Percentiles rank a stretch among this genome's conserved stretches.
Evolutionary conservation across 2,329 filamentous ascomycete species (phyloP).

Genomic region (Fusarium sp.): DNA sequence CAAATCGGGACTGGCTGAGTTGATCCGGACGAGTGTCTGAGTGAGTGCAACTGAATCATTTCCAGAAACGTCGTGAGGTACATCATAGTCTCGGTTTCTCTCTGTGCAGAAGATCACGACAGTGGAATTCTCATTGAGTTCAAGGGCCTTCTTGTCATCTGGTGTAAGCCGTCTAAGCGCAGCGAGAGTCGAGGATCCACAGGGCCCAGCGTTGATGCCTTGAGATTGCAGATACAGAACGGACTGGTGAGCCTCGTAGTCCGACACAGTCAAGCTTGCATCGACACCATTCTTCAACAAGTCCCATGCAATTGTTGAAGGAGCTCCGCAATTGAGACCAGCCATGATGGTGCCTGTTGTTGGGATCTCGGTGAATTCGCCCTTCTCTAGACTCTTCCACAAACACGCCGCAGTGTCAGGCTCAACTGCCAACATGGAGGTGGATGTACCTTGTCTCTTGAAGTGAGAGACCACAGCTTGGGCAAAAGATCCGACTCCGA

Average conservation of each 20-base stretch:
- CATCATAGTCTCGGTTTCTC: constrained; percentile 65
- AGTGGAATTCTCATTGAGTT: constrained; percentile 61
- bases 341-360: constrained; percentile 77
- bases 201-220: constrained; percentile 68
- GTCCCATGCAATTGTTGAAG: constrained; percentile 74
- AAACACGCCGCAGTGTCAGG: constrained; percentile 73
- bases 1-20: constrained; percentile 61
- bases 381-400: constrained; percentile 62
- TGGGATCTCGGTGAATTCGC: constrained; percentile 59
- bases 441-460: constrained; percentile 57
- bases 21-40: constrained; percentile 59
- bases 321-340: constrained; percentile 78
- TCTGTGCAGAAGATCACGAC: constrained; percentile 74
- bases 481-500: constrained; percentile 79
- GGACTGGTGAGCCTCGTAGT: constrained; percentile 71
- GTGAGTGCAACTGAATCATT: constrained; percentile 58
- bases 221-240: constrained; percentile 62
- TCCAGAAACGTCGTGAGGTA: constrained; percentile 55
- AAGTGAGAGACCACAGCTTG: constrained; percentile 76
- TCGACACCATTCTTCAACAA: constrained; percentile 69
- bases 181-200: constrained; percentile 69
- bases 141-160: constrained; percentile 50
- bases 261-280: constrained; percentile 69
- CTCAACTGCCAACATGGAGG: constrained; percentile 73
- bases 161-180: constrained; percentile 64